Conservation (phyloP, 345 rosid genomes). For the Bruguiera parviflora region DNA sequence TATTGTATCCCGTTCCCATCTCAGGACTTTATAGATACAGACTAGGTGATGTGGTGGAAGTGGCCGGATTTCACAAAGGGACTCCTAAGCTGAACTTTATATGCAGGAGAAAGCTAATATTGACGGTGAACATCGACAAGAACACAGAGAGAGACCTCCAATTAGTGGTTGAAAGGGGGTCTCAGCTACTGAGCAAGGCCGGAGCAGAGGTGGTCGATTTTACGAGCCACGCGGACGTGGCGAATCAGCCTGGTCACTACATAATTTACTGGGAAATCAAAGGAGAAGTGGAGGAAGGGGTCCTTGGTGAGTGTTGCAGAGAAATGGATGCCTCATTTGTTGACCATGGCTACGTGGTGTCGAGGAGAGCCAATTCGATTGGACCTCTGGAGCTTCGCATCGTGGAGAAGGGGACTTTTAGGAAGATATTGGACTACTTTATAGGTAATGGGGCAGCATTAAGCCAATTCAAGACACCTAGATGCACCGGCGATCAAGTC, state of each 20-base stretch:
- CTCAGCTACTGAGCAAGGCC: conserved; percentile 42
- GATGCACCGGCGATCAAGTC: conserved; percentile 68
- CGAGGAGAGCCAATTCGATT: conserved; percentile 66
- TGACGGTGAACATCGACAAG: conserved; percentile 87
- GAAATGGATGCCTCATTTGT: conserved; percentile 76
- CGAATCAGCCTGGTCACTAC: conserved; percentile 71
- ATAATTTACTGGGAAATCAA: conserved; percentile 84
- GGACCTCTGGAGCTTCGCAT: conserved; percentile 85
- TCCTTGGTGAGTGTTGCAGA: conserved; percentile 62
- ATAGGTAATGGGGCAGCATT: conserved; percentile 72
- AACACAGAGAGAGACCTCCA: conserved; percentile 94
- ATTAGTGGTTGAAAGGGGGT: conserved; percentile 65
- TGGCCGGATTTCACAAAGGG: conserved; percentile 64
- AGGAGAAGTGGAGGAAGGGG: conserved; percentile 67
- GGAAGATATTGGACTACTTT: conserved; percentile 66
- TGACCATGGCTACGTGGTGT: conserved; percentile 80
- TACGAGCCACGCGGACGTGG: conserved; percentile 72
- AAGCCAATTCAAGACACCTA: conserved; percentile 94
- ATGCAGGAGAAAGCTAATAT: conserved; percentile 78
- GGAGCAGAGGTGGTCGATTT: conserved; percentile 75
- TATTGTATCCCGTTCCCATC: neutral
- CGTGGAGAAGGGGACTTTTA: conserved; percentile 68
- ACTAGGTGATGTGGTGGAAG: conserved; percentile 90
- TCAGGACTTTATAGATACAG: conserved; percentile 78
- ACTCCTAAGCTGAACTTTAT: conserved; percentile 85